phyloP scores from a whole-genome alignment of 331 rosid genomes.

The Acacia concinna region DNA sequence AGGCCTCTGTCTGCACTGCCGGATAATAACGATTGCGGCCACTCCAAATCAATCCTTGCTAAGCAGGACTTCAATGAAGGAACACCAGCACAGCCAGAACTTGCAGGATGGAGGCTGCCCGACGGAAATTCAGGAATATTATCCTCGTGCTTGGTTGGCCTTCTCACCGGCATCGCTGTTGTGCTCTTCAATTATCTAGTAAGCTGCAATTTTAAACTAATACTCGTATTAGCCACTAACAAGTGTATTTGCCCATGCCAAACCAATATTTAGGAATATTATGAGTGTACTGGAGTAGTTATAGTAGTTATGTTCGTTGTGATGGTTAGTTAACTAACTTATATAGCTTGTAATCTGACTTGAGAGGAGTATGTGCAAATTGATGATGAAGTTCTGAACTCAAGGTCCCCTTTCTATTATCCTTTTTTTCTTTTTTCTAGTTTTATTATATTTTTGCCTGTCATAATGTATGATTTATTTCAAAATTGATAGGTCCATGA shows the following conservation, averaged over 20 bases:
- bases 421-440: background rate
- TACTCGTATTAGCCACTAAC: background rate
- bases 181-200: conserved; percentile 77
- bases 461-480: background rate
- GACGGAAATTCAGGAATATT: conserved; percentile 48
- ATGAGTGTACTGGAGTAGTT: background rate
- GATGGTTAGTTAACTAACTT: background rate
- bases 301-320: background rate
- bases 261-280: background rate
- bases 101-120: conserved; percentile 39
- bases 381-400: background rate
- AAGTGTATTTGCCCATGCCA: background rate
- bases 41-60: background rate
- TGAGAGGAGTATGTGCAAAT: background rate
- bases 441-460: background rate
- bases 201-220: conserved; percentile 12
- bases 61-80: conserved; percentile 16
- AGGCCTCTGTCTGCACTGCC: conserved; percentile 42
- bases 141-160: conserved; percentile 83
- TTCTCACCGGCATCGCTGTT: conserved; percentile 81
- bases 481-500: conserved; percentile 61
- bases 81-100: conserved; percentile 24
- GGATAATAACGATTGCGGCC: conserved; percentile 19
- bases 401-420: background rate
- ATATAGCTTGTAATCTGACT: background rate